phyloP scores from a whole-genome alignment of 2,329 filamentous ascomycete genomes.

The Penicillium sp. region DNA sequence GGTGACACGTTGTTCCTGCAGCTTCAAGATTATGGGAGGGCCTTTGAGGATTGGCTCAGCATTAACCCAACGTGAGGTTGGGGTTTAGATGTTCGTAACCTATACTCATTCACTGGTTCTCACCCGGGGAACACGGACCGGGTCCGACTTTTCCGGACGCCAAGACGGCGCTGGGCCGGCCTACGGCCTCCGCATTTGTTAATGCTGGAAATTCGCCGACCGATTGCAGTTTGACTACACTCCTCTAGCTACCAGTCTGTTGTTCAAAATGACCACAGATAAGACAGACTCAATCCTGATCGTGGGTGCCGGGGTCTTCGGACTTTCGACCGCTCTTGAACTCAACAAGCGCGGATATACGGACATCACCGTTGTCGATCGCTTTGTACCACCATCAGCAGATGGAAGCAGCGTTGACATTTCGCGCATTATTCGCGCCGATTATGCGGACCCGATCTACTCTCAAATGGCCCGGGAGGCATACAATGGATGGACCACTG shows the following conservation, averaged over 20 bases:
- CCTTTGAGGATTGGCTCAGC: conserved; percentile 37
- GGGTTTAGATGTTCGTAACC: neutral
- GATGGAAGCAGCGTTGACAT: conserved; percentile 56
- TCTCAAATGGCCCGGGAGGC: conserved; percentile 67
- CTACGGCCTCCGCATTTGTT: neutral
- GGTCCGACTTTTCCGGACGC: conserved; percentile 11
- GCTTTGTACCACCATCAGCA: conserved; percentile 51
- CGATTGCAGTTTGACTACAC: neutral
- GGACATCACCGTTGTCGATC: conserved; percentile 55
- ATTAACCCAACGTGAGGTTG: conserved; percentile 13
- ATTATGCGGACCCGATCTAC: conserved; percentile 77
- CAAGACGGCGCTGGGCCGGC: conserved; percentile 16
- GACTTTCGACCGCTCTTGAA: conserved; percentile 54
- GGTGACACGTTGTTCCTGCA: conserved; percentile 32
- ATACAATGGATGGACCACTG: conserved; percentile 60
- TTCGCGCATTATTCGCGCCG: conserved; percentile 60
- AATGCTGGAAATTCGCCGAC: neutral
- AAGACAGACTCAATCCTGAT: conserved; percentile 57
- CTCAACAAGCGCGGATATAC: conserved; percentile 57
- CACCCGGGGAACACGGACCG: conserved; percentile 16
- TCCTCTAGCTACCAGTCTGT: neutral
- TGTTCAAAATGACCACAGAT: conserved; percentile 19
- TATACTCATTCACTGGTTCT: neutral
- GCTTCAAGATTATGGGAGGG: conserved; percentile 34
- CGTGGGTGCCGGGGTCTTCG: conserved; percentile 20